These are phyloP conservation scores for Mallotus repandus DNA, from an alignment of 441 rosid species.

Conservation along the genomic window DNA sequence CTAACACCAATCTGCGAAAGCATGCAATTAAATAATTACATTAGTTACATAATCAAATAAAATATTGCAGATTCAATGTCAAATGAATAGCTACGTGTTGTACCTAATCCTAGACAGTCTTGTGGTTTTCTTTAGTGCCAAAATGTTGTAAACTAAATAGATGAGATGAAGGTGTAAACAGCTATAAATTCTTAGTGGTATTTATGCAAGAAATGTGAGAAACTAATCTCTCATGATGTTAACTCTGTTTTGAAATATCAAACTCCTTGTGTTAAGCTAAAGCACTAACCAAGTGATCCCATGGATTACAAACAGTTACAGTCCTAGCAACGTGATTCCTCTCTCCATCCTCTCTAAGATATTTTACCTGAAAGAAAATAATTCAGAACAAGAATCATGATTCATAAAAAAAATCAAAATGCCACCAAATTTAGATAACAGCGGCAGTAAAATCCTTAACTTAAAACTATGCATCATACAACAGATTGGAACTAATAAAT, in stretches of 20 bases:
- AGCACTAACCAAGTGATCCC: slow-evolving; percentile 86
- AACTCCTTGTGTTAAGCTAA: background rate
- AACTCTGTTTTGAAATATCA: background rate
- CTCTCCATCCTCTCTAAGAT: slow-evolving; percentile 82
- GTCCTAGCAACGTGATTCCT: slow-evolving; percentile 70
- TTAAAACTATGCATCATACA: background rate
- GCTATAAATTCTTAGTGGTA: background rate
- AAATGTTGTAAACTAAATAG: background rate
- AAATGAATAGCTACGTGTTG: background rate
- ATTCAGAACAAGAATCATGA: background rate
- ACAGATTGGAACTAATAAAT: background rate
- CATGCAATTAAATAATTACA: background rate
- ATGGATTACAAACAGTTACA: slow-evolving; percentile 78
- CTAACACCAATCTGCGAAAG: slow-evolving; percentile 78
- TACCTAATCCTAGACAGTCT: background rate
- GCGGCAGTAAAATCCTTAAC: background rate
- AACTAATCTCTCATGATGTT: background rate
- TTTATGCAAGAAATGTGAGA: slow-evolving; percentile 5
- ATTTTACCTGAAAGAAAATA: slow-evolving; percentile 65
- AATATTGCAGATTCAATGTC: background rate
- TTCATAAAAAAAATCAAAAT: background rate
- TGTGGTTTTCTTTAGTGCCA: background rate
- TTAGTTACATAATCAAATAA: background rate
- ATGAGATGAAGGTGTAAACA: background rate
- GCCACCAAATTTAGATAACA: background rate